Conservation (phyloP, 1,139 yeast genomes). For the Entelexis paramagnoliae region DNA sequence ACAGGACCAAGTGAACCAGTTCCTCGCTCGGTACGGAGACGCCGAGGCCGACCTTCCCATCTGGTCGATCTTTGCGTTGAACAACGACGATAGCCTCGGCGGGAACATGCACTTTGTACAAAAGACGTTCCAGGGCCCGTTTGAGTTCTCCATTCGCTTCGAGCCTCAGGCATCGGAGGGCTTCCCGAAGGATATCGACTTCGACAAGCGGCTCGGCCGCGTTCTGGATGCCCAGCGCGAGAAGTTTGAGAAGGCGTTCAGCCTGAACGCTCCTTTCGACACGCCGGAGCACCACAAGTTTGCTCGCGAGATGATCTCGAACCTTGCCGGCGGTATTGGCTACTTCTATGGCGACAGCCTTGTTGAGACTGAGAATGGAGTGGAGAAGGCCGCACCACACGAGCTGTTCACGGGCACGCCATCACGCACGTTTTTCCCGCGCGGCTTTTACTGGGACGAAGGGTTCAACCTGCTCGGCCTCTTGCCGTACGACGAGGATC, state of each 20-base stretch:
- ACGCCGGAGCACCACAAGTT: conserved; percentile 42
- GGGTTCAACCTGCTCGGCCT: conserved; percentile 88
- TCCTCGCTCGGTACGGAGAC: conserved; percentile 35
- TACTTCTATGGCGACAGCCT: conserved; percentile 80
- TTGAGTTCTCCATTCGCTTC: conserved; percentile 64
- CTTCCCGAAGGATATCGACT: conserved; percentile 15
- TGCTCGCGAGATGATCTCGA: conserved; percentile 71
- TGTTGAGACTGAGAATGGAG: conserved; percentile 37
- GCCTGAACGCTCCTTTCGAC: conserved; percentile 48
- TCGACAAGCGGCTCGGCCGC: conserved; percentile 36
- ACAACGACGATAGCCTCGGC: conserved; percentile 50
- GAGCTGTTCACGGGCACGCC: conserved; percentile 80
- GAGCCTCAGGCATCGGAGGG: conserved; percentile 28
- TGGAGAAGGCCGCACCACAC: conserved; percentile 26
- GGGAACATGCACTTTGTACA: conserved; percentile 79
- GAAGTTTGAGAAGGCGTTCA: conserved; percentile 49
- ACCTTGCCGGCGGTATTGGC: conserved; percentile 80
- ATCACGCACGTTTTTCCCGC: conserved; percentile 85
- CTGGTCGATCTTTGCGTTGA: conserved; percentile 37
- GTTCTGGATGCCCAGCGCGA: conserved; percentile 39
- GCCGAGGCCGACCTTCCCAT: conserved; percentile 27
- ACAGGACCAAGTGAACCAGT: conserved; percentile 52
- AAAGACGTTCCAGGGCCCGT: conserved; percentile 60
- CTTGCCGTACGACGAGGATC: conserved; percentile 71
- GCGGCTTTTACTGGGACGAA: conserved; percentile 99